Evolutionary conservation across 352 stramenopile species (phyloP), one percentile per base, ranked within the genome.

Genomic region (Discostella stelligera): DNA sequence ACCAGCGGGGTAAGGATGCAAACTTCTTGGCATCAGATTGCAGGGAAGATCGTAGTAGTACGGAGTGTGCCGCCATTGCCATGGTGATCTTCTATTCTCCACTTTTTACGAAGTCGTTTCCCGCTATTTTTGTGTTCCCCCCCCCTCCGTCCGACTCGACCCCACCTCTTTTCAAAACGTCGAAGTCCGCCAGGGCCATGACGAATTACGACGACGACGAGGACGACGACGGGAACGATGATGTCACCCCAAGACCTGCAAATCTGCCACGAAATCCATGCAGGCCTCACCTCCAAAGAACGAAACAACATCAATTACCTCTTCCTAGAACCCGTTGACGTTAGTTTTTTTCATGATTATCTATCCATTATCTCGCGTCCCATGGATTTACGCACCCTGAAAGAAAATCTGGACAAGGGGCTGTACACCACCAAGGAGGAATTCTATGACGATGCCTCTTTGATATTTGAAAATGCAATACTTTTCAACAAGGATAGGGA

Each of bases 301-400:
- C 79, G 87, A 30, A 73, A 77, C 46, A 74, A 80, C 18, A 86
- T 87, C n/a, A 93, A 90, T 56, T 84, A 89, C 53, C 37, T 91
- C 4, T 93, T 93, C 61, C 56, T 89, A n/a, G 67, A 88, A 37
- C 88, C 85, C 16, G 88, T 93, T 27, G 74, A 91, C 69, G 13
- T 77, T 0, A 72, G 25, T 1, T 60, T 83, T 49, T 84, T 88
- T 58, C 82, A 82, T 18, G 74, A 73, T 13, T 93, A 93, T 64
- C 48, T 79, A 16, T 62, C 79, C 30, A 59, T 89, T 20, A 63
- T 91, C 14, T 56, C 49, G 10, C 77, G 77, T 53, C 94, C 94
- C 4, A 97, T 98, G 94, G 95, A 98, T 75, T 75, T 98, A 2
- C 90, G 91, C 2, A 98, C 95, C 0, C 83, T 98, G 20, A 94